phyloP scores from a whole-genome alignment of 2,329 filamentous ascomycete species.

The Endoconidiophora laricicola region DNA sequence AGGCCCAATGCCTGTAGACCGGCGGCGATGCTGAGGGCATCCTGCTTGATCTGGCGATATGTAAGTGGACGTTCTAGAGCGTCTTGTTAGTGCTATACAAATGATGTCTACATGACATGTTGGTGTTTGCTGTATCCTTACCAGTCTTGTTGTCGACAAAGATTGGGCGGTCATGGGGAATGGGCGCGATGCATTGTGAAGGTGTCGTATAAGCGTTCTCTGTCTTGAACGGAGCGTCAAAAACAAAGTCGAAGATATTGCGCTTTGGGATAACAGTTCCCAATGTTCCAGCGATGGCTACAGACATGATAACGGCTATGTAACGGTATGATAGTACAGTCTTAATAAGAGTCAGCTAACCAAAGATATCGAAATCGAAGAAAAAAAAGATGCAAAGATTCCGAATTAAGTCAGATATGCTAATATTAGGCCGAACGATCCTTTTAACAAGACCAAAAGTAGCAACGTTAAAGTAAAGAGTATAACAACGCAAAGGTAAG shows the following conservation, averaged over 20 bases:
- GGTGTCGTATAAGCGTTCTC: slow-evolving; percentile 19
- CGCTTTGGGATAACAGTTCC: slow-evolving; percentile 13
- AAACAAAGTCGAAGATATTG: slow-evolving; percentile 23
- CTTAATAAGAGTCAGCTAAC: neutral
- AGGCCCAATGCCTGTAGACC: slow-evolving; percentile 23
- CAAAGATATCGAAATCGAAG: neutral
- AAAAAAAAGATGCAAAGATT: neutral
- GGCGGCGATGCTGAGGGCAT: slow-evolving; percentile 22
- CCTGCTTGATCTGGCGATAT: slow-evolving; percentile 19
- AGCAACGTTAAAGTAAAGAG: too few relatives aligned
- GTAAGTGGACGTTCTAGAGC: slow-evolving; percentile 22
- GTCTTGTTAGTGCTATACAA: neutral
- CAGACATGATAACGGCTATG: slow-evolving; percentile 14
- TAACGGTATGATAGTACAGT: neutral
- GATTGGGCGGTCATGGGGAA: slow-evolving; percentile 21
- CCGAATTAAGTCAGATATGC: too few relatives aligned
- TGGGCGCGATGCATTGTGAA: slow-evolving; percentile 19
- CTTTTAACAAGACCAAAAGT: too few relatives aligned
- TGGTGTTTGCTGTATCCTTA: slow-evolving; percentile 15
- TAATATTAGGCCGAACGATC: too few relatives aligned
- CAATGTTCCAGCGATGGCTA: neutral
- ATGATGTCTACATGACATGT: neutral
- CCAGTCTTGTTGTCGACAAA: slow-evolving; percentile 26
- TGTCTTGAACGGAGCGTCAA: slow-evolving; percentile 22
- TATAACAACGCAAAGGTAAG: too few relatives aligned